phyloP scores from a whole-genome alignment of 345 rosid genomes.

The Erodium maritimum region DNA sequence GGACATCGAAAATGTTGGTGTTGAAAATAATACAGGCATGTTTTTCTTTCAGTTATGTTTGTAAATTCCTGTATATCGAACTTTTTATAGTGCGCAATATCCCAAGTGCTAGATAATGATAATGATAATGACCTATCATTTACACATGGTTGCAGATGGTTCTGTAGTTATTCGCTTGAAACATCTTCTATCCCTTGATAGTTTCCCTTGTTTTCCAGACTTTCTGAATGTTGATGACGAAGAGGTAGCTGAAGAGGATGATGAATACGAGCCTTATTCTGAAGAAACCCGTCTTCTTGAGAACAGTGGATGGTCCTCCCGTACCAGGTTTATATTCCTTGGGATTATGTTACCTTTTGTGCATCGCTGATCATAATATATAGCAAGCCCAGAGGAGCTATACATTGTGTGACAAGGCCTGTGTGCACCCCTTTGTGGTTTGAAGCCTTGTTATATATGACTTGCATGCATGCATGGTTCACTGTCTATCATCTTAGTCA shows the following conservation, averaged over 20 bases:
- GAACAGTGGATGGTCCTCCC: slow-evolving; percentile 97
- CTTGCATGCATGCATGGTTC: no score
- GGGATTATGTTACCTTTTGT: neutral
- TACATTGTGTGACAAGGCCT: no score
- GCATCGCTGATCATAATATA: neutral
- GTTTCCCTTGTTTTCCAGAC: slow-evolving; percentile 26
- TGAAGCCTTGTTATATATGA: no score
- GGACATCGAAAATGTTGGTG: slow-evolving; percentile 42
- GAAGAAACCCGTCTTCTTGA: slow-evolving; percentile 63
- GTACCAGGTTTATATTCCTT: slow-evolving; percentile 58
- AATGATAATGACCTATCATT: no score
- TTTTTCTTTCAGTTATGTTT: neutral
- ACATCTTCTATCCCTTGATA: neutral
- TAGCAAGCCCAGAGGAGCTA: no score
- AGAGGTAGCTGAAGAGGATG: slow-evolving; percentile 57
- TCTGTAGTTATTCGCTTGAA: neutral
- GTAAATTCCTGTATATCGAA: no score
- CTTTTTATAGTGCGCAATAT: no score
- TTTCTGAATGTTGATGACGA: slow-evolving; percentile 90
- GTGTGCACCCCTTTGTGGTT: no score
- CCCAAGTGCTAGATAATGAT: no score
- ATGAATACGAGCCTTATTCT: slow-evolving; percentile 33
- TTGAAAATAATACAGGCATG: slow-evolving; percentile 78
- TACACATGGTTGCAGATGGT: no score
- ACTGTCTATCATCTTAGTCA: no score